A percentile compares a stretch with the other conserved stretches of the same genome.
Conservation (phyloP, 768 basidiomycete genomes). For the Boletellus ananas region DNA sequence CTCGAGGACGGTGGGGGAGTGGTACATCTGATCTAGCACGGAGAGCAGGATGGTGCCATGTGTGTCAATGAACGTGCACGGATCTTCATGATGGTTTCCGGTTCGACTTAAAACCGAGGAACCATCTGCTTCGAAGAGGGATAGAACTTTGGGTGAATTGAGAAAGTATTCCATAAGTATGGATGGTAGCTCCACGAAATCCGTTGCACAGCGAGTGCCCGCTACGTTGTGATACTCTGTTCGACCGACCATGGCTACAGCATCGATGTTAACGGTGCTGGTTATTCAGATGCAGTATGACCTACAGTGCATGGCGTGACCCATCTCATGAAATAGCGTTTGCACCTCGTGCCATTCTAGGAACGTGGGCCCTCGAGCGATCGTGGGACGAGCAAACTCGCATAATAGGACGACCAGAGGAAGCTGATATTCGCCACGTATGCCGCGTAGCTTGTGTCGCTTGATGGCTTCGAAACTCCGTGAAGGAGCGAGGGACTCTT, state of each 20-base stretch:
- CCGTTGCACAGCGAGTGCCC: conserved; percentile 95
- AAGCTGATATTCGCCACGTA: conserved; percentile 75
- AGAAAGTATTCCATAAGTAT: conserved; percentile 99
- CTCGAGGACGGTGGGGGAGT: conserved; percentile 60
- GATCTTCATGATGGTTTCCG: conserved; percentile 69
- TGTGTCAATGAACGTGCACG: conserved; percentile 82
- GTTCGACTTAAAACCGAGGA: conserved; percentile 43
- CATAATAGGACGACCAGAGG: conserved; percentile 90
- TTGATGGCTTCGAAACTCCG: conserved; percentile 62
- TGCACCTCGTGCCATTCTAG: conserved; percentile 92
- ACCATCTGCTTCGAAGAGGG: conserved; percentile 63
- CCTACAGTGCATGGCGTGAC: conserved; percentile 99
- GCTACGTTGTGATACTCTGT: conserved; percentile 98
- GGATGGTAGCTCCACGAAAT: conserved; percentile 96
- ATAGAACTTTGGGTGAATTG: conserved; percentile 76
- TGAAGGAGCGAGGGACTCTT: conserved; percentile 45
- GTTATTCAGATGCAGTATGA: conserved; percentile 11
- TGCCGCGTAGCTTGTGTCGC: conserved; percentile 53
- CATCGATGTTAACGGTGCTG: conserved; percentile 6
- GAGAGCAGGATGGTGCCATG: conserved; percentile 90
- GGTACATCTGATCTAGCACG: conserved; percentile 84
- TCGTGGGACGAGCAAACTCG: conserved; percentile 70
- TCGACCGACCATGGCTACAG: conserved; percentile 90
- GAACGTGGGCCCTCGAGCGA: conserved; percentile 61
- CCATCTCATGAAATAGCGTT: conserved; percentile 98